Evolutionary conservation across 257 asterid genomes (phyloP).

Genomic region (Nicotiana sylvestris): DNA sequence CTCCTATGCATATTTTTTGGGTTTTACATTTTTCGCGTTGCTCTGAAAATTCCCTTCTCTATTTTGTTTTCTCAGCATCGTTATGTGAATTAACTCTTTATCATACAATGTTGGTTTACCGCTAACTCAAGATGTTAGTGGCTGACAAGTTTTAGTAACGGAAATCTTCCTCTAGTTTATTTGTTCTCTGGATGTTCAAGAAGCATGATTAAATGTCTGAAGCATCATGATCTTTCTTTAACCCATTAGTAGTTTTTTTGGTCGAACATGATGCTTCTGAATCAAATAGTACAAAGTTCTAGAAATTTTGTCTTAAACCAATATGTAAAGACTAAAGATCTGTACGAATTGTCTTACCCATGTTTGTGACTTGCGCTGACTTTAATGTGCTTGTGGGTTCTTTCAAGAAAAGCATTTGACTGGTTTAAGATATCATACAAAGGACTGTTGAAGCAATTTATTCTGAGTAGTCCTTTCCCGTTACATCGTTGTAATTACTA

Average conservation of each 20-base stretch:
- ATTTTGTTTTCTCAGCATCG: not conserved
- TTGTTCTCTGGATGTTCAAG: not conserved
- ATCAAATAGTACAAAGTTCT: not conserved
- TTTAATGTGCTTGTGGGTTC: not conserved
- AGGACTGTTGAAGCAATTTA: not conserved
- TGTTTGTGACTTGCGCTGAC: not conserved
- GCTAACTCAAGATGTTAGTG: not conserved
- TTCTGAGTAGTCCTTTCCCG: not conserved
- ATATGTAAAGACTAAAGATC: not conserved
- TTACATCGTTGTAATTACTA: not conserved
- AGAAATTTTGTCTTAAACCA: not conserved
- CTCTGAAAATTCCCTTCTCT: not conserved
- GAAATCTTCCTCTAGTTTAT: not conserved
- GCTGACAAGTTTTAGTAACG: not conserved
- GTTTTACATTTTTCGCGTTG: not conserved
- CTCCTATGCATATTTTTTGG: not conserved
- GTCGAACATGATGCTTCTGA: not conserved
- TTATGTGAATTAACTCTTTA: not conserved
- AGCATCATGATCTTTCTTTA: not conserved
- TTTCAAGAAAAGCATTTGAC: not conserved
- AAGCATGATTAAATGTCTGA: not conserved
- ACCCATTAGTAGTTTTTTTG: not conserved
- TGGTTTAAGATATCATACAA: not conserved
- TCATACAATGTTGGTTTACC: not conserved
- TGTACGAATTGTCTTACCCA: not conserved